Evolutionary conservation across 495 filamentous ascomycete species (phyloP), one percentile per base, ranked within the genome.

Genomic region (Daldinia concentrica): DNA sequence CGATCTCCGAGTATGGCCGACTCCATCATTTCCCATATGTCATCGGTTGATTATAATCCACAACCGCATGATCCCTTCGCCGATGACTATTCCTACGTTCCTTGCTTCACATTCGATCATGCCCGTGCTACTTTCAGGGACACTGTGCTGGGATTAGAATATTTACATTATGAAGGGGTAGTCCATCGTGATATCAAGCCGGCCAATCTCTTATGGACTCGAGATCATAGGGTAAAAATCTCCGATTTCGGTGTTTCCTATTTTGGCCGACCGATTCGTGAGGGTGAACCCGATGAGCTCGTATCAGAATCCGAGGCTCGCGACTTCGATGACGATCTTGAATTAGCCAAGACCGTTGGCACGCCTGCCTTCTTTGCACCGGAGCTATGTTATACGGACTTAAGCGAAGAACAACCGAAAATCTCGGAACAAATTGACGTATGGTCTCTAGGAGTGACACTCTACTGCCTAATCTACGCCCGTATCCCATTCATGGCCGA

Each of bases 211-310:
- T 85, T 99, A 7, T 91, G 93, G 82, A 97, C 93, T 5, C 87
- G 85, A 63, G 91, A 93, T 71, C 88, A 93, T 74, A 89, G 91
- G 12, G 92, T 97, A 69, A 99, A 98, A 83, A 99, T 99, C 54
- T 98, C 95, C n/a, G 95, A 99, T 76, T 99, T 99, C 81, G 95
- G 95, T 30, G 95, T 99, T 4, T 98, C 95, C 0, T 99, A 98
- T 78, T 90, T 98, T 50, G 96, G 95, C 22, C 88, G 92, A 58
- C 92, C 93, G 0, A 90, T 93, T 64, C 83, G 91, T 60, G 87
- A 90, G 50, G 91, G 92, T 66, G 92, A 94, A 62, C 84, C 89
- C 11, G 89, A 91, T 73, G 93, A 95, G 68, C 89, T 91, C 45
- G 83, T 94, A 17, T 91, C 89, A 15, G 94, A 97, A 78, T 91